Conservation (phyloP, 805 yeast species). For the Wickerhamomyces ciferrii region DNA sequence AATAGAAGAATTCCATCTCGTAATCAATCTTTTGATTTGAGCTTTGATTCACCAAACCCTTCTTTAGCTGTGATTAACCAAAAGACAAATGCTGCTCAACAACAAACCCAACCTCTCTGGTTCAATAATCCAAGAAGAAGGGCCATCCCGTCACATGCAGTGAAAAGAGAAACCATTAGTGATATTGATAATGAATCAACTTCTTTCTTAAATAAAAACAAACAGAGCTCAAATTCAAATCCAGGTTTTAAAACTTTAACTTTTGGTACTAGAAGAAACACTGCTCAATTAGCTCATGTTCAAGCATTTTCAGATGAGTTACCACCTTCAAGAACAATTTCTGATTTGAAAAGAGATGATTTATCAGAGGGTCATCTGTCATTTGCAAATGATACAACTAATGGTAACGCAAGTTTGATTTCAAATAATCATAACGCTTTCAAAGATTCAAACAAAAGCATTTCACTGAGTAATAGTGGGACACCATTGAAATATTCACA, state of each 20-base stretch:
- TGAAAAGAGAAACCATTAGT: constrained; percentile 32
- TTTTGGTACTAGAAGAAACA: constrained; percentile 31
- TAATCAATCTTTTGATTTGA: constrained; percentile 13
- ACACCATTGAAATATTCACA: constrained; percentile 6
- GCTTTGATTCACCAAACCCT: constrained; percentile 13
- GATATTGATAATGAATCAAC: constrained; percentile 18
- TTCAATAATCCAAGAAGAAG: constrained; percentile 39
- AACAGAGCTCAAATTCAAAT: constrained; percentile 6
- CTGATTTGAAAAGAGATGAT: constrained; percentile 36
- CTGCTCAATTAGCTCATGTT: constrained; percentile 17
- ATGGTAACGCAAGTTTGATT: constrained; percentile 4
- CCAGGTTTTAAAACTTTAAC: constrained; percentile 31
- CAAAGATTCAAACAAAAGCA: constrained; percentile 1
- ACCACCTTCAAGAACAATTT: constrained; percentile 34
- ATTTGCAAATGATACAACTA: constrained; percentile 8
- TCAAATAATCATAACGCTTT: background rate
- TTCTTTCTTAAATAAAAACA: constrained; percentile 13
- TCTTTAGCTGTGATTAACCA: constrained; percentile 19
- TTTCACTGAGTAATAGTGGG: background rate
- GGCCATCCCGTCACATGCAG: constrained; percentile 39
- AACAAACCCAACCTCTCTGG: constrained; percentile 26
- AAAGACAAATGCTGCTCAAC: constrained; percentile 9
- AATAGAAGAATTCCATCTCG: constrained; percentile 22
- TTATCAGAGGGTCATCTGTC: constrained; percentile 17
- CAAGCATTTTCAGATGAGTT: constrained; percentile 32